A percentile compares a stretch with the other conserved stretches of the same genome.
Evolutionary conservation across 2,329 filamentous ascomycete genomes (phyloP).

Genomic region (Xylaria sp.): DNA sequence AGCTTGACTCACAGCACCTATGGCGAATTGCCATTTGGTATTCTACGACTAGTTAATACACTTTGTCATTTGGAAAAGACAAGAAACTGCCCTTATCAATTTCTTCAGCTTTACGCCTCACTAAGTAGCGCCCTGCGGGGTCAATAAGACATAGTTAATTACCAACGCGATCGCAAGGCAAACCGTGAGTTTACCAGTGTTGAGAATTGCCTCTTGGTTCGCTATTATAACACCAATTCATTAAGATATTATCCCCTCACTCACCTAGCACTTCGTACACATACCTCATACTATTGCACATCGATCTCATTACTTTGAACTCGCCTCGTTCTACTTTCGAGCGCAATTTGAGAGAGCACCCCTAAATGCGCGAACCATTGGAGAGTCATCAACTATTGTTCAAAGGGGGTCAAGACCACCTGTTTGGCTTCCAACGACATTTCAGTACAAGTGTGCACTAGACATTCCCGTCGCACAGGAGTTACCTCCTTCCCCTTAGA

Average conservation of each 20-base stretch:
- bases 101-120: not conserved
- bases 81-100: not conserved
- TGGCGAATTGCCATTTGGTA: not conserved
- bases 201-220: not conserved
- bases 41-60: not conserved
- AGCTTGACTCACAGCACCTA: not conserved
- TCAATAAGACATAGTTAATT: not conserved
- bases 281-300: not conserved
- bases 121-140: not conserved
- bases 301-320: no score
- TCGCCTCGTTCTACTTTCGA: not conserved
- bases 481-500: not conserved
- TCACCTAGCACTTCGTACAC: not conserved
- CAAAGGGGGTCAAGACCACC: not conserved
- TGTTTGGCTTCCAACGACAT: no score
- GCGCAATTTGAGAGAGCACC: not conserved
- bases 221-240: not conserved
- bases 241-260: not conserved
- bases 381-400: not conserved
- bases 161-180: not conserved
- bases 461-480: no score
- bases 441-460: no score
- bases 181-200: not conserved
- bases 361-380: no score
- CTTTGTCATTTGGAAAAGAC: not conserved